Evolutionary conservation across 2,329 filamentous ascomycete species (phyloP), one percentile per base, ranked within the genome.

Genomic region (Trichophyton mentagrophytes): DNA sequence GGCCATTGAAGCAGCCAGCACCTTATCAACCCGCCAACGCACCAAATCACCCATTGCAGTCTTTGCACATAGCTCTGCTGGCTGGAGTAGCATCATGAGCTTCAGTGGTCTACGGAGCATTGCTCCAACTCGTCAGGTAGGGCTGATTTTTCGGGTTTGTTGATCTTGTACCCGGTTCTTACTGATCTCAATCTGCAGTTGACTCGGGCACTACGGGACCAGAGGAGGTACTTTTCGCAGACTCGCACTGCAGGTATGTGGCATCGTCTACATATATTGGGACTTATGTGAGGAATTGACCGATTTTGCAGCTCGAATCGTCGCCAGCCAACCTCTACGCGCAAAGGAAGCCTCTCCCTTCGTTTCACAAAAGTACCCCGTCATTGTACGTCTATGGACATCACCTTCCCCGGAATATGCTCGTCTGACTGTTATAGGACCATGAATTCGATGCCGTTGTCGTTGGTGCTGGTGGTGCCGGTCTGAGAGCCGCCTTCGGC

Each of bases 391-490:
- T 81, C 67, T 42, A 59, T 27, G 17, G 7, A 25, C 20, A 55
- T 30, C 4, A 36, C 8, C 8, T n/a, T 57, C 22, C 58, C 3
- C 6, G 9, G 36, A 6, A 15, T 13, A 17, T 55, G 61, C 40
- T 9, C 20, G 30, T 15, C 60, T 63, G 55, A 60, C 57, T 38
- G 56, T 60, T 60, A 30, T 71, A 90, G 85, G 93, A 97, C 76
- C 93, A 99, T 78, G 90, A 97, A 78, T 97, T 96, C 78, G 93
- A 97, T 87, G 92, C 92, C 64, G 82, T 99, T 69, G 93, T 99
- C 64, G 90, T 81, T 60, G 79, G 79, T 69, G 83, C 83, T 63
- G 83, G 83, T 64, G 83, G 83, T 68, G 82, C 83, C 63, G 83
- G 83, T 69, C 75, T 86, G 46, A 78, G 83, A 68, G 83, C 83